Evolutionary conservation across 2,329 filamentous ascomycete species (phyloP).

Genomic region (Colletotrichum kahawae): DNA sequence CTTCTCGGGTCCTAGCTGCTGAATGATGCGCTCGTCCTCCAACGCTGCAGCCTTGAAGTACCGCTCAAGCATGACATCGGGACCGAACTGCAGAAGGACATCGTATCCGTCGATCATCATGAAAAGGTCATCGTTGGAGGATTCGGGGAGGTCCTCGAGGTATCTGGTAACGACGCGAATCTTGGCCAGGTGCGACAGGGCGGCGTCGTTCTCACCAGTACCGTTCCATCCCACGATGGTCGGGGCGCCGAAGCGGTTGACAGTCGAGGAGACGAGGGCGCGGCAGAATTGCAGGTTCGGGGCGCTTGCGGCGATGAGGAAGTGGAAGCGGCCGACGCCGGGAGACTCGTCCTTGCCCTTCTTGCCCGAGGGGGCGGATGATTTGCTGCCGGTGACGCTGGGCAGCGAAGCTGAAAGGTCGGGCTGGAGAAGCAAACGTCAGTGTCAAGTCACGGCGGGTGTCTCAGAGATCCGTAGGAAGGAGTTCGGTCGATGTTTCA

Average conservation of each 20-base stretch:
- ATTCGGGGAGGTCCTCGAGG: constrained; percentile 30
- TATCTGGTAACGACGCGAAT: constrained; percentile 41
- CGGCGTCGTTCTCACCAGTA: constrained; percentile 37
- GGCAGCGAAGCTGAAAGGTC: constrained; percentile 19
- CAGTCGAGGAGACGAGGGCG: constrained; percentile 40
- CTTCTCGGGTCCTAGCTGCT: constrained; percentile 49
- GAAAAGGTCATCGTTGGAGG: constrained; percentile 61
- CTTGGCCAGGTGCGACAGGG: constrained; percentile 43
- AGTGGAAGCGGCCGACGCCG: constrained; percentile 35
- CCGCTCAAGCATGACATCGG: constrained; percentile 65
- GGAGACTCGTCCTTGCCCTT: not conserved
- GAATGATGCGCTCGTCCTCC: constrained; percentile 55
- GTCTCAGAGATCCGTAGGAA: not conserved
- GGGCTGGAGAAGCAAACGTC: constrained; percentile 14
- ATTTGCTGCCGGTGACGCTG: constrained; percentile 9
- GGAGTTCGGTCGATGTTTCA: constrained; percentile 16
- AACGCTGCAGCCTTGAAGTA: constrained; percentile 61
- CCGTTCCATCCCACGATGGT: constrained; percentile 43
- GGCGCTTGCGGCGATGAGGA: constrained; percentile 40
- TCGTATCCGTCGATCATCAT: constrained; percentile 69
- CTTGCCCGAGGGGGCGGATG: not conserved
- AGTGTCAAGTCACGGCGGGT: constrained; percentile 5
- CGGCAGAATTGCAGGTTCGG: constrained; percentile 43
- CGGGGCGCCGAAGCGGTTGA: constrained; percentile 42
- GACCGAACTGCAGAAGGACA: constrained; percentile 68